Evolutionary conservation across 345 rosid genomes (phyloP).

Genomic region (Populus deltoides): DNA sequence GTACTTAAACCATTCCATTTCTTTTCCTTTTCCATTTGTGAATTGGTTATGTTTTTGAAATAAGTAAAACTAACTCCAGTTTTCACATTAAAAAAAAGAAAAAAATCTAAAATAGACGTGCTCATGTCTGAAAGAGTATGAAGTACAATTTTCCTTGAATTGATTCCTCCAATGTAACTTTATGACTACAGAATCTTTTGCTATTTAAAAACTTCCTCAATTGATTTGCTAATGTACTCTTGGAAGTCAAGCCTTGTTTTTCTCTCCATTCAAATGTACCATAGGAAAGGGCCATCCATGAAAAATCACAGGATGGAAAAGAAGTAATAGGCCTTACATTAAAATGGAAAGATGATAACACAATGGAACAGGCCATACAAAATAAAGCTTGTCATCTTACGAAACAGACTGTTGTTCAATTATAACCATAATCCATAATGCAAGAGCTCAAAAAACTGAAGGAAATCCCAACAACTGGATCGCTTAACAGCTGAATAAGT

Average conservation of each 20-base stretch:
- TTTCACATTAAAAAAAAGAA: accelerated
- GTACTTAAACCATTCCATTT: conserved; percentile 20
- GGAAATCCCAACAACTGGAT: background rate
- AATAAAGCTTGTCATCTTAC: background rate
- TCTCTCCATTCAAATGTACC: background rate
- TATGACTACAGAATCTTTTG: background rate
- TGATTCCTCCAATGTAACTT: background rate
- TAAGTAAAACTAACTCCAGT: background rate
- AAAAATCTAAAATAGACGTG: background rate
- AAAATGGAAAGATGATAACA: background rate
- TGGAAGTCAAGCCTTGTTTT: background rate
- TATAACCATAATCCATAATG: background rate
- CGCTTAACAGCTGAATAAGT: background rate
- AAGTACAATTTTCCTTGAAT: background rate
- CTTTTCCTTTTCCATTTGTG: background rate
- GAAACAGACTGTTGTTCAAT: background rate
- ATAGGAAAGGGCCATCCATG: background rate
- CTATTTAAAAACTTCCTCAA: background rate
- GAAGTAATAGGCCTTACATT: background rate
- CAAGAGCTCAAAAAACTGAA: background rate
- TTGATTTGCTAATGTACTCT: background rate
- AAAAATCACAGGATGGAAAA: background rate
- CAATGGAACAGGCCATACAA: background rate
- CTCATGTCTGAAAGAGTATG: background rate
- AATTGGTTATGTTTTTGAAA: background rate